A percentile compares a stretch with the other conserved stretches of the same genome.
Evolutionary conservation across 2,329 filamentous ascomycete genomes (phyloP).

Genomic region (Alternaria triticina): DNA sequence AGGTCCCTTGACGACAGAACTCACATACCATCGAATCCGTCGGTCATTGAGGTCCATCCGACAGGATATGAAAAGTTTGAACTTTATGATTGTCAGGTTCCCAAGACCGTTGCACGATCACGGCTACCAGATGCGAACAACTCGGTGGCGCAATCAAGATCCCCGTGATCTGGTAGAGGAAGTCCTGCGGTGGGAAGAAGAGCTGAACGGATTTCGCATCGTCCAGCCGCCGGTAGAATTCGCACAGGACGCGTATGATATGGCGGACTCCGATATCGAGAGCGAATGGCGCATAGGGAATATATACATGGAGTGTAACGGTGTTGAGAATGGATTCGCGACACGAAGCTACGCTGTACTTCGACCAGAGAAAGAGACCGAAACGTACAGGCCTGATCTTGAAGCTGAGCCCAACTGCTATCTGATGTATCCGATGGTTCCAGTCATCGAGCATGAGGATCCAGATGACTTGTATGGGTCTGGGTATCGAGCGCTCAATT

Average conservation of each 20-base stretch:
- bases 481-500: background rate
- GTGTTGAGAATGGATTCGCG: background rate
- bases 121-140: background rate
- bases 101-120: background rate
- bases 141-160: background rate
- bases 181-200: background rate
- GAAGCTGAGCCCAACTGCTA: background rate
- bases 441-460: background rate
- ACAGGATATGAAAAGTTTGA: background rate
- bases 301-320: background rate
- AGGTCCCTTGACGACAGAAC: background rate
- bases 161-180: background rate
- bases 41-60: background rate
- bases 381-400: background rate
- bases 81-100: background rate
- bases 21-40: background rate
- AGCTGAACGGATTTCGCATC: background rate
- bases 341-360: background rate
- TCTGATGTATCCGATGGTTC: background rate
- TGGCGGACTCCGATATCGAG: background rate
- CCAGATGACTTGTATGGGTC: background rate
- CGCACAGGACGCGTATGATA: background rate
- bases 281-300: background rate
- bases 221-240: background rate
- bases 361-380: background rate